Conservation (phyloP, 441 rosid species). For the Croton laevigatus region DNA sequence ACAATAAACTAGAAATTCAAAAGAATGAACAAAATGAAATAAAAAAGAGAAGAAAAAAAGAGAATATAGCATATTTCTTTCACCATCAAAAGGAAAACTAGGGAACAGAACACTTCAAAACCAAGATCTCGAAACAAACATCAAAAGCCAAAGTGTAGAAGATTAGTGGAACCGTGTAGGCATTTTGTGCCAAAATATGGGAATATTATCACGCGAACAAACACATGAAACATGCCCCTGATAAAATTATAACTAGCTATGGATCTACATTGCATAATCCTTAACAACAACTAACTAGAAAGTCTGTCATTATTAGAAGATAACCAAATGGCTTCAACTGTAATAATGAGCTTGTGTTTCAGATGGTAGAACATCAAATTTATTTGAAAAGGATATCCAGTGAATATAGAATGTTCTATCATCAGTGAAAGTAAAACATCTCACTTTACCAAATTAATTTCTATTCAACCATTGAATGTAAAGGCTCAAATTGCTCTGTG, state of each 20-base stretch:
- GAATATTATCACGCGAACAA: neutral
- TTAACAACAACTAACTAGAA: neutral
- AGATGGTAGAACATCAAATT: neutral
- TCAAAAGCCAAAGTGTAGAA: neutral
- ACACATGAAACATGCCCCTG: neutral
- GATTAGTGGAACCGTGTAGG: neutral
- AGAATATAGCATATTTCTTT: neutral
- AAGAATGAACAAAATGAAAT: neutral
- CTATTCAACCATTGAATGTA: neutral
- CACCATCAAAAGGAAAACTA: neutral
- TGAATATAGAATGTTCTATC: neutral
- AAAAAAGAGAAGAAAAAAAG: neutral
- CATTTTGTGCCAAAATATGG: neutral
- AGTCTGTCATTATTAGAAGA: neutral
- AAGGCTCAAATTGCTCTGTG: neutral
- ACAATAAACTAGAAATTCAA: neutral
- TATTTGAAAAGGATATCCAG: neutral
- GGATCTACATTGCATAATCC: neutral
- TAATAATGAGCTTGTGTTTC: neutral
- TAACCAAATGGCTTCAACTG: neutral
- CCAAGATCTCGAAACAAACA: neutral
- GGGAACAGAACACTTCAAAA: neutral
- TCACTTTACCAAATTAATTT: neutral
- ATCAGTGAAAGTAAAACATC: neutral
- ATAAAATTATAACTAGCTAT: constrained; percentile 4